Evolutionary conservation across 2,329 filamentous ascomycete species (phyloP), one percentile per base, ranked within the genome.

Genomic region (Penicillium sp.): DNA sequence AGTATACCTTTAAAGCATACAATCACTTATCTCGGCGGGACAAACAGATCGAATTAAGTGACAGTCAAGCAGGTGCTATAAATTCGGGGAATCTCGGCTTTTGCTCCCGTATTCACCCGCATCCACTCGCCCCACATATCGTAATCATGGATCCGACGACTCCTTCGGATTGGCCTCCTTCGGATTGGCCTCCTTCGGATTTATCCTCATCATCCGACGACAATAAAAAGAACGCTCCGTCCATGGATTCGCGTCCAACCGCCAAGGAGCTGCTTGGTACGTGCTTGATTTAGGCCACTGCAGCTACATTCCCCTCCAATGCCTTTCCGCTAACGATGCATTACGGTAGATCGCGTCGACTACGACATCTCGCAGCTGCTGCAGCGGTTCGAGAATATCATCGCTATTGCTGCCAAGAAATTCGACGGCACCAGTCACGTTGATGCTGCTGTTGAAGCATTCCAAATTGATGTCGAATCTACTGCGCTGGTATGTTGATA

Each of bases 381-480:
- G 20, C 78, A 80, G 62, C 78, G 80, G 35, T 85, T 83, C 65
- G 78, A 84, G 57, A 81, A 80, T 40, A 80, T 85, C 49, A 76
- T 85, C 63, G 76, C 78, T 7, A 79, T 80, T 39, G 78, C 82
- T 10, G 75, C 77, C 38, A 75, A 82, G 53, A 78, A 76, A 39
- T 75, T 47, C 6, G 44, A 47, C 20, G 44, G 44, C 20, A 47
- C 75, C 35, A 82, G 83, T 63, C 77, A 83, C 58, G 81, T 80
- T 22, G 77, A 78, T 16, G 82, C 82, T 3, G 83, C 84, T 5
- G 78, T 83, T 16, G 81, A 82, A 59, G 79, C 82, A 18, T 81
- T 84, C 57, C 79, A 84, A 57, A 80, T 86, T 32, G 79, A 82
- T 55, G 81, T 84, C 7, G 82, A 86, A 64, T 83, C 81, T 4